Evolutionary conservation across 257 asterid genomes (phyloP).

Genomic region (Fraxinus excelsior): DNA sequence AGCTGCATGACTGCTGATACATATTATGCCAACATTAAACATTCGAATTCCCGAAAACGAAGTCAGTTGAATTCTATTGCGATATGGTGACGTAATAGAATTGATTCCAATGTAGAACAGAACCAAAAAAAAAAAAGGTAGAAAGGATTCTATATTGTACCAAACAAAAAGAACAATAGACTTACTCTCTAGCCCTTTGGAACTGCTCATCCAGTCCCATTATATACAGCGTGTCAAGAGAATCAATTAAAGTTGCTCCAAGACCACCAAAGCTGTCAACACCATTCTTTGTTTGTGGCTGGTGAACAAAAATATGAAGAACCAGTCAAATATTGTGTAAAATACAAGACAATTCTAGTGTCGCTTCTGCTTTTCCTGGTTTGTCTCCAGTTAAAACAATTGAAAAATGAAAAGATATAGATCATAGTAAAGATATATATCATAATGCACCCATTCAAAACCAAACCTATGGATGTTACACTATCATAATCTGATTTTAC

Average conservation of each 20-base stretch:
- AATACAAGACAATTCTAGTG: constrained; percentile 19
- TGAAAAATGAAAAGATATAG: neutral
- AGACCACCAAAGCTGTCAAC: constrained; percentile 99
- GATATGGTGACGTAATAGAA: neutral
- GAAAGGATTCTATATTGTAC: neutral
- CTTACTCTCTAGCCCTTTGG: constrained; percentile 95
- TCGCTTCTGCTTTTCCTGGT: constrained; percentile 8
- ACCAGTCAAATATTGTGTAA: neutral
- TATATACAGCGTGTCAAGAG: constrained; percentile 92
- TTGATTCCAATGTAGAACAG: neutral
- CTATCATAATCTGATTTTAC: constrained; percentile 10
- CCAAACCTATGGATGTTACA: neutral
- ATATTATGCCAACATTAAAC: neutral
- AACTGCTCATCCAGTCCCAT: constrained; percentile 98
- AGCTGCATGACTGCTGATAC: neutral
- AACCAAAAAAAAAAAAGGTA: too few species aligned
- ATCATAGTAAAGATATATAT: constrained; percentile 15
- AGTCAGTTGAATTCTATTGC: constrained; percentile 4
- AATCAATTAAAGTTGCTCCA: constrained; percentile 95
- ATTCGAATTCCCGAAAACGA: neutral
- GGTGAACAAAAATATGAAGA: constrained; percentile 33
- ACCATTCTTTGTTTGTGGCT: constrained; percentile 92
- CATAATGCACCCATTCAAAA: constrained; percentile 1
- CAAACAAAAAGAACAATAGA: constrained; percentile 20
- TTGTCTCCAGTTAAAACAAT: neutral